Percentiles rank a stretch among this genome's conserved stretches.
These are phyloP conservation scores for Blastocrithidia nonstop DNA, from an alignment of 208 protist genomes.

Conservation along the genomic window DNA sequence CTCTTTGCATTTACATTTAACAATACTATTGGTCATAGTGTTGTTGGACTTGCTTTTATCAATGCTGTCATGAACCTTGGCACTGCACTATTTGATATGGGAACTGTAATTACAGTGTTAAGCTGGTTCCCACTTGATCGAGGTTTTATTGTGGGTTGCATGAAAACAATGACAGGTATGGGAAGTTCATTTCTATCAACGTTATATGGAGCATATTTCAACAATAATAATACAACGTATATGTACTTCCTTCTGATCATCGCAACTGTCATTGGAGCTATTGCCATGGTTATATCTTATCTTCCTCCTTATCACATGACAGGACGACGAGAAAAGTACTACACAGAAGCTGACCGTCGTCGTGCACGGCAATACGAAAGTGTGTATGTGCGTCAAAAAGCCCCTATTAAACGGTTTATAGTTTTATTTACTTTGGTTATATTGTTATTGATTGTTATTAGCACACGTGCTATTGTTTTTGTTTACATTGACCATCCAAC, in stretches of 20 bases:
- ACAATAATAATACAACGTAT: slow-evolving; percentile 10
- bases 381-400: slow-evolving; percentile 15
- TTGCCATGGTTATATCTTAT: slow-evolving; percentile 13
- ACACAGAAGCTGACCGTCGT: slow-evolving; percentile 12
- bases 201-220: slow-evolving; percentile 21
- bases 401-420: slow-evolving; percentile 18
- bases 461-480: slow-evolving; percentile 17
- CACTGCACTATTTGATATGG: slow-evolving; percentile 30
- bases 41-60: slow-evolving; percentile 17
- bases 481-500: slow-evolving; percentile 14
- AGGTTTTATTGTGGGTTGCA: slow-evolving; percentile 16
- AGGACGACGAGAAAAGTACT: slow-evolving; percentile 12
- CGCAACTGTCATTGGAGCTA: slow-evolving; percentile 12
- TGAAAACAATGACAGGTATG: slow-evolving; percentile 29
- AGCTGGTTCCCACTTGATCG: slow-evolving; percentile 34
- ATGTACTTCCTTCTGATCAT: slow-evolving; percentile 27
- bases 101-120: slow-evolving; percentile 19
- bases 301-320: slow-evolving; percentile 30
- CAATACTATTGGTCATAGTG: slow-evolving; percentile 15
- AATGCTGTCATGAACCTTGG: slow-evolving; percentile 38
- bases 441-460: slow-evolving; percentile 14
- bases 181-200: slow-evolving; percentile 19
- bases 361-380: slow-evolving; percentile 11
- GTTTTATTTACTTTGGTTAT: slow-evolving; percentile 14
- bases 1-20: slow-evolving; percentile 23